Evolutionary conservation across 352 stramenopile species (phyloP).

Genomic region (Elongisporangium prolatum): DNA sequence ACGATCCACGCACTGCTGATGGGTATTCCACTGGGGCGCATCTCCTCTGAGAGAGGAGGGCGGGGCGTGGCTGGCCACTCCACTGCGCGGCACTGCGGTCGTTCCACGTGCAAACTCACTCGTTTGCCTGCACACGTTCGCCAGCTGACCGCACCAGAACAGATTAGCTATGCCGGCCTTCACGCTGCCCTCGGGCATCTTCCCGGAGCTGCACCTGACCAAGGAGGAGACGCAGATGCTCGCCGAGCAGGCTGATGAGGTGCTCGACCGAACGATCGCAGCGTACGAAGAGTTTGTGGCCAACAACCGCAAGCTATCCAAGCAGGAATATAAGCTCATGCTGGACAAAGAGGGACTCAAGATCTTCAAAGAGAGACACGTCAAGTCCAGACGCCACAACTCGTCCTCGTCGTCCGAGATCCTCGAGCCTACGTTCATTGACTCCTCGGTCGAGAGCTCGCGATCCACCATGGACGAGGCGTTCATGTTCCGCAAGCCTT

Average conservation of each 20-base stretch:
- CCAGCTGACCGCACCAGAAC: slow-evolving; percentile 3
- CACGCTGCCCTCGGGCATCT: slow-evolving; percentile 17
- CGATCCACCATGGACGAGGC: slow-evolving; percentile 13
- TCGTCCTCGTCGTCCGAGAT: not conserved
- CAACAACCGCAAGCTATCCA: slow-evolving; percentile 7
- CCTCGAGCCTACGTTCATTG: not conserved
- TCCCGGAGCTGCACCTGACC: slow-evolving; percentile 19
- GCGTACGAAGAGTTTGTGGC: slow-evolving; percentile 22
- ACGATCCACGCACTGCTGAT: not conserved
- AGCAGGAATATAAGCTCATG: slow-evolving; percentile 5
- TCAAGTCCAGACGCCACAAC: slow-evolving; percentile 16
- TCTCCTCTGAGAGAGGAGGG: not conserved
- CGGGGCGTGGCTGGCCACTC: not conserved
- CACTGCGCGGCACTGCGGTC: not conserved
- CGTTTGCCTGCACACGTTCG: slow-evolving; percentile 1
- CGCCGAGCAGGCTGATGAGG: slow-evolving; percentile 10
- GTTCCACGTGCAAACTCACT: not conserved
- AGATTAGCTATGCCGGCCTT: slow-evolving; percentile 20
- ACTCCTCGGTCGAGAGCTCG: slow-evolving; percentile 6
- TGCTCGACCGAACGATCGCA: slow-evolving; percentile 1
- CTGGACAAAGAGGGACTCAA: slow-evolving; percentile 16
- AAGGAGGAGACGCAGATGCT: slow-evolving; percentile 15
- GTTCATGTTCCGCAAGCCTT: slow-evolving; percentile 28
- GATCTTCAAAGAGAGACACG: slow-evolving; percentile 33
- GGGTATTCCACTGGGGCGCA: not conserved